Percentiles rank a stretch among this genome's conserved stretches.
Conservation (phyloP, 225 moss, liverwort and hornwort genomes). For the Pleurozium schreberi region DNA sequence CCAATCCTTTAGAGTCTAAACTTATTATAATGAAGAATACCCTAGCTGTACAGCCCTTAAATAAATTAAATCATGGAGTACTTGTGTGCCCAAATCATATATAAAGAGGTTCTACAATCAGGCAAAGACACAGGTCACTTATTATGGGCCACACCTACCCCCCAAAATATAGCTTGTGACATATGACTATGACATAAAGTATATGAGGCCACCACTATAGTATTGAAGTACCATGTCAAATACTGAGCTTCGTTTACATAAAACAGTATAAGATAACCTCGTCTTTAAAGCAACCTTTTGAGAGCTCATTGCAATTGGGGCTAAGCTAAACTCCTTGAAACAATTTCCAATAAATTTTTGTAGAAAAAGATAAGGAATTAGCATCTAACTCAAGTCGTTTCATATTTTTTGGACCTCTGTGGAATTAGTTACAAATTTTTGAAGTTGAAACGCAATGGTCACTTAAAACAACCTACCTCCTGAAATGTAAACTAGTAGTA, state of each 20-base stretch:
- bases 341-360: rapidly evolving
- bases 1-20: neutral
- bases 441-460: rapidly evolving
- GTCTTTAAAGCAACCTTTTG: neutral
- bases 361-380: too few relatives aligned
- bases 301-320: neutral
- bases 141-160: neutral
- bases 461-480: rapidly evolving
- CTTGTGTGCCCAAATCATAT: neutral
- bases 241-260: neutral
- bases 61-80: neutral
- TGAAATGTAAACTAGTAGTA: rapidly evolving
- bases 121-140: neutral
- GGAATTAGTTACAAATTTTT: neutral
- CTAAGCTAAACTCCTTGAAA: neutral
- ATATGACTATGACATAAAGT: neutral
- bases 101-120: neutral
- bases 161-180: too few relatives aligned
- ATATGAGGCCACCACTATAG: too few relatives aligned
- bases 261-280: neutral
- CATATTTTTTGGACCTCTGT: too few relatives aligned
- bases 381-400: too few relatives aligned
- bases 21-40: too few relatives aligned
- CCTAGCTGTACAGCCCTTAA: neutral
- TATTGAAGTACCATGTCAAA: neutral